Evolutionary conservation across 805 yeast genomes (phyloP).

Genomic region (Nakazawaea siamensis): DNA sequence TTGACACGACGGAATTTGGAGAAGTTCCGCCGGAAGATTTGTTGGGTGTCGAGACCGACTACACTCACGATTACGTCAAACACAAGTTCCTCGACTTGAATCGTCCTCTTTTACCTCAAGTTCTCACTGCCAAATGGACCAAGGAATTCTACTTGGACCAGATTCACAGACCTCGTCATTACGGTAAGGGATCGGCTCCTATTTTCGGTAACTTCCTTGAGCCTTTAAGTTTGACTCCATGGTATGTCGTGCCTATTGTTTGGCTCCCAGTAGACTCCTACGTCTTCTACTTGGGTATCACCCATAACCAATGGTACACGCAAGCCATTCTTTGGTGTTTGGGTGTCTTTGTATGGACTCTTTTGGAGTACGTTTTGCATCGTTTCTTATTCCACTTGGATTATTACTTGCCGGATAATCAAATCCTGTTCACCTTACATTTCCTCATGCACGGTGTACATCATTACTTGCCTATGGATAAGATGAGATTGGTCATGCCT

Average conservation of each 20-base stretch:
- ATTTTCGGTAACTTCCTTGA: conserved; percentile 91
- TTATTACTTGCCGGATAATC: conserved; percentile 74
- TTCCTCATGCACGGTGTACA: conserved; percentile 93
- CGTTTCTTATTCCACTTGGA: conserved; percentile 93
- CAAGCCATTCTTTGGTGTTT: conserved; percentile 55
- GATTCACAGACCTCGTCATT: conserved; percentile 96
- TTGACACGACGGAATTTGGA: conserved; percentile 48
- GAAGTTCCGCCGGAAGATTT: conserved; percentile 68
- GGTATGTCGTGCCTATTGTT: conserved; percentile 84
- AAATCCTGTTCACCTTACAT: conserved; percentile 68
- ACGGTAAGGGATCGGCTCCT: conserved; percentile 95
- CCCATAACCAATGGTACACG: conserved; percentile 33
- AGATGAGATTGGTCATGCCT: conserved; percentile 88
- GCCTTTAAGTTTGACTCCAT: conserved; percentile 84
- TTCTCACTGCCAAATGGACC: conserved; percentile 63
- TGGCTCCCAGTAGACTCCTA: conserved; percentile 82
- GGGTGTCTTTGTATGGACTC: conserved; percentile 92
- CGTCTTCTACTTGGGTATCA: conserved; percentile 51
- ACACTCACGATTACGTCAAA: conserved; percentile 53
- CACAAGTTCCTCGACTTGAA: conserved; percentile 84
- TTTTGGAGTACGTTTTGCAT: conserved; percentile 82
- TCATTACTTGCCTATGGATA: conserved; percentile 97
- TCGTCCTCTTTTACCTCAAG: conserved; percentile 76
- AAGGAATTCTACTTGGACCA: conserved; percentile 92
- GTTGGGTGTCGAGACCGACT: conserved; percentile 74